Conservation (phyloP, 345 rosid species). For the Pistacia integerrima region DNA sequence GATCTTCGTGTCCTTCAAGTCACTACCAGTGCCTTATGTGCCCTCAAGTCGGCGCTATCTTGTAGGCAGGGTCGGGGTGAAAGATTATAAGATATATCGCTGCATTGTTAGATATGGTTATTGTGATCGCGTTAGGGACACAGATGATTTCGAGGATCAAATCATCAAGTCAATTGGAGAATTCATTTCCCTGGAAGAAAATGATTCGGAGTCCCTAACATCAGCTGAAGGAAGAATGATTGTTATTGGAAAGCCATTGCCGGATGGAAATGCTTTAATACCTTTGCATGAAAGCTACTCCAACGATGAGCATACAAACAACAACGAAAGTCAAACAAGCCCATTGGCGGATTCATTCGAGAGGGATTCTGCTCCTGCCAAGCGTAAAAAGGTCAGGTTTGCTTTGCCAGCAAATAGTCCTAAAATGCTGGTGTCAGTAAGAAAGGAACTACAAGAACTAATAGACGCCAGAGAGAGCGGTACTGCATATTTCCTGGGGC, state of each 20-base stretch:
- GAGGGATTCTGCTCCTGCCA: not conserved
- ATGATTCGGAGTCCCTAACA: conserved; percentile 29
- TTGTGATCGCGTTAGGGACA: conserved; percentile 45
- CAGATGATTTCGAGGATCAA: conserved; percentile 58
- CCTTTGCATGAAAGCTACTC: conserved; percentile 24
- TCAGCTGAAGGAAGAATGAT: conserved; percentile 47
- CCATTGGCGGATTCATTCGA: not conserved
- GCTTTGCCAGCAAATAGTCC: conserved; percentile 37
- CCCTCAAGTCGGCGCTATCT: conserved; percentile 40
- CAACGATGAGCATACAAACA: not conserved
- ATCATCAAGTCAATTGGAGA: conserved; percentile 52
- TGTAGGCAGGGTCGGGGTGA: conserved; percentile 52
- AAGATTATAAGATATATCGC: conserved; percentile 43
- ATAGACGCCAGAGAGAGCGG: conserved; percentile 63
- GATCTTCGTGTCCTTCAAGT: conserved; percentile 63
- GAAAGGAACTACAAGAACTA: conserved; percentile 52
- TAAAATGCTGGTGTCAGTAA: conserved; percentile 21
- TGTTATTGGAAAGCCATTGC: conserved; percentile 27
- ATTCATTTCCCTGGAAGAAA: conserved; percentile 57
- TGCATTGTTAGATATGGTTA: conserved; percentile 67
- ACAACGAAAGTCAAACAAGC: not conserved
- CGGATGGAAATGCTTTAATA: conserved; percentile 33
- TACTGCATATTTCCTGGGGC: conserved; percentile 56
- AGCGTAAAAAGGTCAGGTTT: conserved; percentile 52
- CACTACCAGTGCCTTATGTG: conserved; percentile 53